Evolutionary conservation across 257 asterid species (phyloP).

Genomic region (Penstemon barbatus): DNA sequence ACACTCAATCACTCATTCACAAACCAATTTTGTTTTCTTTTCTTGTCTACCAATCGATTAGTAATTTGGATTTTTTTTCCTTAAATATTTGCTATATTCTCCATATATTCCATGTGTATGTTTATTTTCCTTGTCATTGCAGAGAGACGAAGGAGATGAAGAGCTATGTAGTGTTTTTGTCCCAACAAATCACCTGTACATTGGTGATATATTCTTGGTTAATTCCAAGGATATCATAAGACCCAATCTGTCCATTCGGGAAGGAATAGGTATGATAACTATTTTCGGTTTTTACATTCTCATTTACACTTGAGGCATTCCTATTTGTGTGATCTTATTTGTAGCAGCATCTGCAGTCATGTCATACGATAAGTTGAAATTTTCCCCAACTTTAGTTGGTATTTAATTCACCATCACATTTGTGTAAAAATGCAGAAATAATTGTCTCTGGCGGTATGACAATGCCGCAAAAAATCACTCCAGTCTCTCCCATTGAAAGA

Average conservation of each 20-base stretch:
- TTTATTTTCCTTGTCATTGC: slow-evolving; percentile 32
- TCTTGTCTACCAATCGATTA: too few species aligned
- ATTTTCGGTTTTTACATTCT: neutral
- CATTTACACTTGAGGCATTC: neutral
- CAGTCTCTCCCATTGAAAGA: slow-evolving; percentile 58
- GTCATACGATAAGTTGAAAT: slow-evolving; percentile 10
- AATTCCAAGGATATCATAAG: slow-evolving; percentile 71
- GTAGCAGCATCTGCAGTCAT: neutral
- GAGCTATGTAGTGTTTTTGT: slow-evolving; percentile 85
- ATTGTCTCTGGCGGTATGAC: slow-evolving; percentile 96
- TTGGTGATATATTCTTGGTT: slow-evolving; percentile 78
- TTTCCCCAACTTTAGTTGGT: too few species aligned
- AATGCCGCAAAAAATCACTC: slow-evolving; percentile 70
- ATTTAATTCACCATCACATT: slow-evolving; percentile 14
- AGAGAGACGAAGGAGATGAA: slow-evolving; percentile 88
- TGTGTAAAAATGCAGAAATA: slow-evolving; percentile 58
- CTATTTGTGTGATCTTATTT: neutral
- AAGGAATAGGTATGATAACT: slow-evolving; percentile 74
- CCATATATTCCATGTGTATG: neutral
- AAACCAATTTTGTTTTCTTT: too few species aligned
- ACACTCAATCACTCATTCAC: too few species aligned
- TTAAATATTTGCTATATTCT: neutral
- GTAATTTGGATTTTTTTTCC: neutral
- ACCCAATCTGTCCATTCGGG: slow-evolving; percentile 85
- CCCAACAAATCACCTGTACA: slow-evolving; percentile 85